Conservation (phyloP, 2,329 filamentous ascomycete genomes). For the Monilinia aucupariae region DNA sequence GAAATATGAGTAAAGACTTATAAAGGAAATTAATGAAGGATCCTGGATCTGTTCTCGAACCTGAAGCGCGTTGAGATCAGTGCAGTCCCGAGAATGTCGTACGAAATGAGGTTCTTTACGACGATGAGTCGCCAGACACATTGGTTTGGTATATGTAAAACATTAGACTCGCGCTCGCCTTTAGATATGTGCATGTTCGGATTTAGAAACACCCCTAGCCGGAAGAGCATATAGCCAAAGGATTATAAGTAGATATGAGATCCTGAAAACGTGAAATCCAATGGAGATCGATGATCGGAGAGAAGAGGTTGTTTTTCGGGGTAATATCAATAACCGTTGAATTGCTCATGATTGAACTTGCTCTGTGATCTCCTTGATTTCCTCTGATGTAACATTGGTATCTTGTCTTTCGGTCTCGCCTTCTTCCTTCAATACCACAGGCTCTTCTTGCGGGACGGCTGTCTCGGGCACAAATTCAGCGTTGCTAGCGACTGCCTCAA, state of each 20-base stretch:
- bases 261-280: background rate
- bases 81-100: background rate
- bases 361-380: conserved; percentile 17
- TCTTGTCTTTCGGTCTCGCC: conserved; percentile 28
- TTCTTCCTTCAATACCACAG: conserved; percentile 34
- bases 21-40: conserved; percentile 1
- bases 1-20: background rate
- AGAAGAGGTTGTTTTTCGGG: background rate
- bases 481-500: conserved; percentile 12
- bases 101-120: background rate
- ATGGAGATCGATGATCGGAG: conserved; percentile 5
- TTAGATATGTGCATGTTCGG: background rate
- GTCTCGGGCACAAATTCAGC: conserved; percentile 29
- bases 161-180: background rate
- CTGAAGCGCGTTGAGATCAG: background rate
- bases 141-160: background rate
- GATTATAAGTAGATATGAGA: background rate
- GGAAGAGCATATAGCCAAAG: background rate
- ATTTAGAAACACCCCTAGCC: background rate
- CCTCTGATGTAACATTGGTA: conserved; percentile 31
- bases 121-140: background rate
- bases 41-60: background rate
- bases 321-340: background rate
- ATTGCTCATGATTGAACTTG: conserved; percentile 12
- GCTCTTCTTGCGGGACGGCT: conserved; percentile 32